Evolutionary conservation across 192 early-diverging fungal species (phyloP).

Genomic region (Backusella liffmaniae): DNA sequence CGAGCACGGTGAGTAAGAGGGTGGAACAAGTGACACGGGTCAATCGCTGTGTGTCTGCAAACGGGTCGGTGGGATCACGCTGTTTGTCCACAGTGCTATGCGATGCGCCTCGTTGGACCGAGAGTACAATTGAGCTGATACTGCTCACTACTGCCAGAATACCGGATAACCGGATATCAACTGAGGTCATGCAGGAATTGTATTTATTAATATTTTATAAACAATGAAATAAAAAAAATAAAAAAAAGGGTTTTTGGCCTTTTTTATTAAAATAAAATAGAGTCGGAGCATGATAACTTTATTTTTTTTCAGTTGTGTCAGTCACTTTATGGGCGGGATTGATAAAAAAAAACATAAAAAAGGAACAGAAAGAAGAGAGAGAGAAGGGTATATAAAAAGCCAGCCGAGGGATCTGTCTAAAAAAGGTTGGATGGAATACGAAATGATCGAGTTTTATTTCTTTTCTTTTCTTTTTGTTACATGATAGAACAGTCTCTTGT

Average conservation of each 20-base stretch:
- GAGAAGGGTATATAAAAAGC: neutral
- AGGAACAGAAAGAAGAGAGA: neutral
- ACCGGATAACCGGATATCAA: neutral
- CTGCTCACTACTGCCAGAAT: neutral
- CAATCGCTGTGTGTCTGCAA: neutral
- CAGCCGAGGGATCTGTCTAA: neutral
- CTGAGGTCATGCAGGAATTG: neutral
- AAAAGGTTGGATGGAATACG: too few relatives aligned
- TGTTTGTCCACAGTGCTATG: neutral
- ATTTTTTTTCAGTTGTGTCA: neutral
- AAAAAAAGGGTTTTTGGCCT: neutral
- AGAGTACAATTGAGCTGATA: neutral
- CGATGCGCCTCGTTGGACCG: neutral
- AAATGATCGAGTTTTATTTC: too few relatives aligned
- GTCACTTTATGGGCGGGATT: neutral
- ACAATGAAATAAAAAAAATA: neutral
- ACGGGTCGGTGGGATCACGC: neutral
- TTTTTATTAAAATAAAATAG: neutral
- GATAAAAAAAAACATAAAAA: neutral
- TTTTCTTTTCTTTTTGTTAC: neutral
- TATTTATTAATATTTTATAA: neutral
- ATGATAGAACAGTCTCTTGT: neutral
- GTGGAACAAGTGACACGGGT: conserved; percentile 4
- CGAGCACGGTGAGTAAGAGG: neutral
- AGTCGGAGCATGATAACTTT: neutral